Evolutionary conservation across 2,329 filamentous ascomycete species (phyloP), one percentile per base, ranked within the genome.

Genomic region (Talaromyces verruculosus): DNA sequence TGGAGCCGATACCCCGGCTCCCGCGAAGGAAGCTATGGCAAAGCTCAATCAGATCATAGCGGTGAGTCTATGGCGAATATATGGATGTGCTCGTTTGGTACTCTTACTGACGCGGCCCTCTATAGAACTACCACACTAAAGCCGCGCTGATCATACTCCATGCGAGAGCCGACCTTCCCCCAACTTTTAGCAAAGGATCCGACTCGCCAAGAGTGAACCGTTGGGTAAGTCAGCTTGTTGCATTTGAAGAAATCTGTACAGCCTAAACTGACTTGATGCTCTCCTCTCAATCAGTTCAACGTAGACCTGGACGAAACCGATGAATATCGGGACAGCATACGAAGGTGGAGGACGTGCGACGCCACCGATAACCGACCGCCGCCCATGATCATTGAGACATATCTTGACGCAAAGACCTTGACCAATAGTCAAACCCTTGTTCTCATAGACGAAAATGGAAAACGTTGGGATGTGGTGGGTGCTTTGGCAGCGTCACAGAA

Each of bases 11-110:
- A 77, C 78, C 65, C 74, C 77, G 53, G 75, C 81, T 51, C 85
- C 87, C 57, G 87, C 85, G 64, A 85, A 84, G 72, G 91, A 94
- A 70, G 87, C 88, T 5, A 80, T 90, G 76, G 87, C 85, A 79
- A 95, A 95, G 82, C 84, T 97, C 71, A 95, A 96, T 77, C 93
- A 97, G 80, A 95, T 98, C 74, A 89, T 97, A 72, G 92, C 95
- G 86, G 93, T 96, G 82, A 68, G 80, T 72, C 68, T 51, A 51
- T 37, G 39, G 33, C 47, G 17, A 35, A 49, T 30, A 43, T 45
- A 33, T 28, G 33, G 15, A 61, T 61, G 19, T 35, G 30, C 22
- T 33, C 59, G 17, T 37, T 5, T 59, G 37, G n/a, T 66, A 68
- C 66, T 19, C 30, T 67, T 70, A 30, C 67, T 74, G 35, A 74